Base-by-base conservation (phyloP, 805 yeast species). In the Ogataea sp. region DNA sequence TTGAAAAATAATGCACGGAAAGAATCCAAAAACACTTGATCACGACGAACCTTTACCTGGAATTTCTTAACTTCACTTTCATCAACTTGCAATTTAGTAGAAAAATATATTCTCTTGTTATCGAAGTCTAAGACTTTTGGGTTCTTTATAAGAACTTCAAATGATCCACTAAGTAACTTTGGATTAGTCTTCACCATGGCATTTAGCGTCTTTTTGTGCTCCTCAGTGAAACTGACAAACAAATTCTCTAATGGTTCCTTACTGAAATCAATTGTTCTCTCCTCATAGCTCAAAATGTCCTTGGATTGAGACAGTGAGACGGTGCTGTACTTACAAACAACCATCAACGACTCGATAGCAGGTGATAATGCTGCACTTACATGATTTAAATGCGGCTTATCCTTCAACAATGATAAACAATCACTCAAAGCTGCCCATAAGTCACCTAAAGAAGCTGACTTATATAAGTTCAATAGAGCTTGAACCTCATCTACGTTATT, bases 81-180 rank as follows among this genome's bases (percentile, higher is more conserved):
- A 23, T 64, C 59, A 20, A 65, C 68, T 49, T 83, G 89, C 14
- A 93, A 55, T 49, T 80, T 77, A 36, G 90, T 73, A 48, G 78
- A 84, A 55, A 93, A 90, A 60, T 80, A 88, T 49, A 80, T 80
- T 53, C 85, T 75, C 63, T 94, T 93, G 64, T 89, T 93, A 61
- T 93, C 97, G 64, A 93, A 93, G 51, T 93, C 97, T 46, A 93
- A 65, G 2, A 89, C 90, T 53, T 80, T 79, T 7, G 96, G 93
- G 55, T 87, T 90, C 50, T 82, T 73, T 14, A 93, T 90, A 49
- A 93, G 67, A 70, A 88, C 79, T 1, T 95, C 77, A 55, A 93
- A 88, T 14, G 97, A 95, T 0, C 98, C 98, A 58, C 90, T 83
- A 95, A 90, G 85, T 49, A 93, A 68, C 50, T 88, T 85, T 1